Percentiles rank a stretch among this genome's conserved stretches.
Evolutionary conservation across 768 basidiomycete genomes (phyloP).

Genomic region (Termitomyces sp.): DNA sequence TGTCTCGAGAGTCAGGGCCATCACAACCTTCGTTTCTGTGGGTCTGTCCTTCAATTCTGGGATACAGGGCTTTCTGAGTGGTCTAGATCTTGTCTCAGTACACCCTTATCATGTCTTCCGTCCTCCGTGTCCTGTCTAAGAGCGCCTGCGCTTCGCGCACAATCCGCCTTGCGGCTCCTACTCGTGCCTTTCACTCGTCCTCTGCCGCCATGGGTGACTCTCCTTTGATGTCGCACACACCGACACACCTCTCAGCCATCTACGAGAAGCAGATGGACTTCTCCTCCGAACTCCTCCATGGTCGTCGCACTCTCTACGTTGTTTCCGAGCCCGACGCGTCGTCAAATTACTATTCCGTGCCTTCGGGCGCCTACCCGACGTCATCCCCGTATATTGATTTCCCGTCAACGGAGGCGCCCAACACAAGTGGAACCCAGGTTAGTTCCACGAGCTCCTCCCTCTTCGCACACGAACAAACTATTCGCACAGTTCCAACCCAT

Average conservation of each 20-base stretch:
- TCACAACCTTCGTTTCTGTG: neutral
- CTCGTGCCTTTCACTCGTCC: slow-evolving; percentile 62
- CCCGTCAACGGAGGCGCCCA: slow-evolving; percentile 33
- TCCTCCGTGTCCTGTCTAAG: slow-evolving; percentile 21
- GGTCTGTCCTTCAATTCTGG: neutral
- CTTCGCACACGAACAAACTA: slow-evolving; percentile 38
- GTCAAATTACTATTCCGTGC: slow-evolving; percentile 59
- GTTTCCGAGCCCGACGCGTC: slow-evolving; percentile 68
- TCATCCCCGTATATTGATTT: slow-evolving; percentile 40
- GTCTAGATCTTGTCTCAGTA: neutral
- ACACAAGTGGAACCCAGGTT: slow-evolving; percentile 25
- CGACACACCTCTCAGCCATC: slow-evolving; percentile 26
- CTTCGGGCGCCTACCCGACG: slow-evolving; percentile 60
- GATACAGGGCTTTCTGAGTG: neutral
- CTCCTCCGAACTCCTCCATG: slow-evolving; percentile 42
- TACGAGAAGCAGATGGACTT: slow-evolving; percentile 63
- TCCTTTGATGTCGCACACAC: slow-evolving; percentile 26
- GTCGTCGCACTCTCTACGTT: slow-evolving; percentile 55
- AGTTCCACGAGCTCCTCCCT: slow-evolving; percentile 36
- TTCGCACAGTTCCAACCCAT: slow-evolving; percentile 33
- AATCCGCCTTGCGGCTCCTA: slow-evolving; percentile 15
- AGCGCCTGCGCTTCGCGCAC: slow-evolving; percentile 15
- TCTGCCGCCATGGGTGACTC: slow-evolving; percentile 46
- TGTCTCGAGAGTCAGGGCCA: neutral
- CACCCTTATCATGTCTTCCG: slow-evolving; percentile 23